Evolutionary conservation across 2,329 filamentous ascomycete species (phyloP), one percentile per base, ranked within the genome.

Genomic region (Chrysoporthe puriensis): DNA sequence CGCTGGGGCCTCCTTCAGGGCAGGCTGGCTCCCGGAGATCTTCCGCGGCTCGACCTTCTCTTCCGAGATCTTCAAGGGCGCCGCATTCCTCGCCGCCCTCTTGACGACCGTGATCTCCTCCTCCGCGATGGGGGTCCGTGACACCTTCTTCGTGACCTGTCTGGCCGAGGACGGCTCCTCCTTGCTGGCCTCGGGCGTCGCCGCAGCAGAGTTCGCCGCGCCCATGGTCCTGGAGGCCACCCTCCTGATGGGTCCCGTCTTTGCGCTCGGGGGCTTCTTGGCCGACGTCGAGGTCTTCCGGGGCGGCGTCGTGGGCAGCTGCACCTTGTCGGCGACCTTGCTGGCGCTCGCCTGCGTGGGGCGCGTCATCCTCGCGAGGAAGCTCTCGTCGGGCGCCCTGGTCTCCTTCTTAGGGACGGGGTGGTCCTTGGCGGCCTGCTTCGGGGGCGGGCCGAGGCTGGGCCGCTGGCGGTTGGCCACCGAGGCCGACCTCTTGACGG

Each of bases 321-420:
- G 79, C 1, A 76, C 76, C 79, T 91, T 93, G 5, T 92, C 90
- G 2, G 86, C 81, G 0, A 86, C 85, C 79, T 92, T 93, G 62
- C 42, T 67, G 52, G 66, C 67, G 40, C 63, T 66, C 58, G 87
- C 83, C 57, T 90, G 86, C 0, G 91, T 94, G 2, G 91, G 91
- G 52, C 91, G 84, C 88, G 90, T 94, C 91, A 94, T 93, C 63
- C 91, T 87, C n/a, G 90, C 91, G 36, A 94, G 80, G 78, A 94
- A 94, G 16, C 88, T 79, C 71, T 92, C 89, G 71, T 92, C 90
- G 21, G 59, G 59, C 1, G 91, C 82, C 21, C 85, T 85, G 59
- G 82, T 83, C 36, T 85, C 81, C 69, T 83, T 82, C 72, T 84
- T 85, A 1, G 81, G 76, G 7, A 83, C 70, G 62, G 85, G 73